Evolutionary conservation across 345 rosid species (phyloP).

Genomic region (Zanthoxylum bungeanum): DNA sequence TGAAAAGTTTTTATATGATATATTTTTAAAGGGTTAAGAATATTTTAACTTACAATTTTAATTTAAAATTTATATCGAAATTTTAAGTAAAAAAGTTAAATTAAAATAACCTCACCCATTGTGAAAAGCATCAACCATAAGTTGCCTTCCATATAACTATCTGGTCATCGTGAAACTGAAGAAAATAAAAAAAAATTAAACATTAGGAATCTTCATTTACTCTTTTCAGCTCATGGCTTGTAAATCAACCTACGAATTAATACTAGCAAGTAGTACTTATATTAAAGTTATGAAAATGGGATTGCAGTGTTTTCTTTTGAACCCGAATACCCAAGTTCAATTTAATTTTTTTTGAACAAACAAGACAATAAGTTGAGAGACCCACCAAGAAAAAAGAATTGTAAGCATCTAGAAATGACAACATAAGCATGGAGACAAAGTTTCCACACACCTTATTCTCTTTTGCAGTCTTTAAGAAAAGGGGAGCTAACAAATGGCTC

Average conservation of each 20-base stretch:
- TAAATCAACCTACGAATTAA: too few species aligned
- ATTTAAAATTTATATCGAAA: too few species aligned
- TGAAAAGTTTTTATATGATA: neutral
- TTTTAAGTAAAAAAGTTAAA: too few species aligned
- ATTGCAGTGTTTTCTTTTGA: too few species aligned
- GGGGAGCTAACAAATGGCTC: constrained; percentile 32
- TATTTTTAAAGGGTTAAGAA: too few species aligned
- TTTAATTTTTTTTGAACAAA: neutral
- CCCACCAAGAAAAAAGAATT: constrained; percentile 12
- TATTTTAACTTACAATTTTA: too few species aligned
- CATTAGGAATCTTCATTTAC: neutral
- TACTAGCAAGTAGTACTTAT: neutral
- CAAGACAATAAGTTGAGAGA: constrained; percentile 23
- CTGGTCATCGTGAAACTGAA: neutral
- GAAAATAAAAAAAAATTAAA: neutral
- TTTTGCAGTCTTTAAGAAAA: constrained; percentile 48
- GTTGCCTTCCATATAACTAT: neutral
- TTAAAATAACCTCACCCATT: too few species aligned
- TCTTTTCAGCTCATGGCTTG: neutral
- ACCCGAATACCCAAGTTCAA: constrained; percentile 7
- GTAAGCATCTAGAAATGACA: constrained; percentile 37
- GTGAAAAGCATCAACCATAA: neutral
- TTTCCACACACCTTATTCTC: constrained; percentile 31
- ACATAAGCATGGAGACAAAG: constrained; percentile 37
- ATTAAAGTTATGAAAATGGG: too few species aligned